These are phyloP conservation scores for Aspergillus niger DNA, from an alignment of 2,329 filamentous ascomycete genomes.

Conservation along the genomic window DNA sequence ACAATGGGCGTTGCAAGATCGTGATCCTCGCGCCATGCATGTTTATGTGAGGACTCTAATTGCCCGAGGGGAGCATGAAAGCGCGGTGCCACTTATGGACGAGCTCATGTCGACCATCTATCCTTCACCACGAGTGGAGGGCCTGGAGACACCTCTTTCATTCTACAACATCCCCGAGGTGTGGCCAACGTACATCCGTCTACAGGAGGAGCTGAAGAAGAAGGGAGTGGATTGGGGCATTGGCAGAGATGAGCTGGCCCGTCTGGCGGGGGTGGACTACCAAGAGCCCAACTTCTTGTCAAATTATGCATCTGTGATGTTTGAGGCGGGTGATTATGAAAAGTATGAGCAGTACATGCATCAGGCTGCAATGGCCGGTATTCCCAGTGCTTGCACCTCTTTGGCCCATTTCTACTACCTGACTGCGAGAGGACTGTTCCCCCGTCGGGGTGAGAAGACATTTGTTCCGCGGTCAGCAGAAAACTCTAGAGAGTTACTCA, in stretches of 20 bases:
- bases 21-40: background rate
- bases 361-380: background rate
- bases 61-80: background rate
- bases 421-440: background rate
- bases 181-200: background rate
- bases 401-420: background rate
- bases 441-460: background rate
- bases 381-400: background rate
- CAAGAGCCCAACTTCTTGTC: background rate
- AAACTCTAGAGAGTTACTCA: background rate
- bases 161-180: background rate
- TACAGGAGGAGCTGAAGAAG: background rate
- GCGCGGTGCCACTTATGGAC: background rate
- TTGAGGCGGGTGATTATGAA: background rate
- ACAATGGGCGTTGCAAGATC: background rate
- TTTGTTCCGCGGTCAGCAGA: background rate
- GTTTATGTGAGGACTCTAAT: background rate
- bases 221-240: background rate
- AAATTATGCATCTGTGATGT: background rate
- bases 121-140: background rate
- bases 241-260: background rate
- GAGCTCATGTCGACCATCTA: background rate
- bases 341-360: background rate
- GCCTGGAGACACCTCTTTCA: background rate
- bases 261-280: background rate